phyloP scores from a whole-genome alignment of 331 rosid species.

The Malus hybrid region DNA sequence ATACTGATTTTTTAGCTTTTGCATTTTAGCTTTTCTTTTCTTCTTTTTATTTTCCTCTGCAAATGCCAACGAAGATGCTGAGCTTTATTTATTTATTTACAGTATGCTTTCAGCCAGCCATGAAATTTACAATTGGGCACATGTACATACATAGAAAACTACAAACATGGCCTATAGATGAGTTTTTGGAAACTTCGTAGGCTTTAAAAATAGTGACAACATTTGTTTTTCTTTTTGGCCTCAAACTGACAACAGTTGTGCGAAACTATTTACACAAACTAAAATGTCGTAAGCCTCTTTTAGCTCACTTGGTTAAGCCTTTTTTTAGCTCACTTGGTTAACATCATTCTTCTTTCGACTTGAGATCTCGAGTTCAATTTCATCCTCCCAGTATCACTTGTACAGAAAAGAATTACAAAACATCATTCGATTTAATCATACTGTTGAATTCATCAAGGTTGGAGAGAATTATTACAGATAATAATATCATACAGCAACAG shows the following conservation, averaged over 20 bases:
- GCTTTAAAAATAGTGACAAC: background rate
- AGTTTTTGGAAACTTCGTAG: background rate
- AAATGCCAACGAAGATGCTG: background rate
- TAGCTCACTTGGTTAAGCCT: background rate
- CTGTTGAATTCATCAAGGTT: background rate
- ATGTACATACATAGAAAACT: background rate
- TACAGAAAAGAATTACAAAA: background rate
- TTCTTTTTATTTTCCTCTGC: background rate
- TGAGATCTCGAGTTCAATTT: background rate
- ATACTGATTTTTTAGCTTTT: background rate
- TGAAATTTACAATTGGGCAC: background rate
- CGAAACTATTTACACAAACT: background rate
- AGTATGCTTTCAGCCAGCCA: background rate
- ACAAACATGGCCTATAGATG: background rate
- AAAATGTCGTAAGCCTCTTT: too few relatives aligned
- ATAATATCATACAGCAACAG: background rate
- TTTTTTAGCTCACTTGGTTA: too few relatives aligned
- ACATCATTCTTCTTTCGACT: fast-evolving
- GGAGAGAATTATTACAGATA: background rate
- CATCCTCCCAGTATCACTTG: too few relatives aligned
- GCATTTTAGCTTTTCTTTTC: background rate
- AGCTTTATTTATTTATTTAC: background rate
- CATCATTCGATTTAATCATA: background rate
- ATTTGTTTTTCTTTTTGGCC: background rate
- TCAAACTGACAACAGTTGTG: background rate